These are phyloP conservation scores for Cytospora paraplurivora DNA, from an alignment of 2,329 filamentous ascomycete species.

Conservation along the genomic window DNA sequence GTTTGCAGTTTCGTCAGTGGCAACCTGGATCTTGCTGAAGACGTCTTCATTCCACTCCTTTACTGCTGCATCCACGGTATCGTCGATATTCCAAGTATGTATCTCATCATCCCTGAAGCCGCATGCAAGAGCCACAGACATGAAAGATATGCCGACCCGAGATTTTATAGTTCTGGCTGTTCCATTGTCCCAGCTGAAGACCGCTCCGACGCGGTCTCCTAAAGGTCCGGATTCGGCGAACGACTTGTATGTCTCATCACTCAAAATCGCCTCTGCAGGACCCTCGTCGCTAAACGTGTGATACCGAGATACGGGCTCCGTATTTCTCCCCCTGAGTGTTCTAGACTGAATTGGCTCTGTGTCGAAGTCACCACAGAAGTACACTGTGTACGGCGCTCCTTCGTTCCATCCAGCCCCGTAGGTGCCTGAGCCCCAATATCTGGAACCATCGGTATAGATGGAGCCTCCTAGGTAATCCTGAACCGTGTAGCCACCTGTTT, in stretches of 20 bases:
- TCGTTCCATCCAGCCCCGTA: conserved; percentile 50
- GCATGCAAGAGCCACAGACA: conserved; percentile 51
- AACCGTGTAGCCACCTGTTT: conserved; percentile 46
- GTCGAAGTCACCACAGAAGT: conserved; percentile 48
- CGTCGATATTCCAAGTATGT: conserved; percentile 43
- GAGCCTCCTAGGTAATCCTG: conserved; percentile 42
- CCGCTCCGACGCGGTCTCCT: conserved; percentile 51
- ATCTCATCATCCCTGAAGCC: conserved; percentile 50
- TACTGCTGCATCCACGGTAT: conserved; percentile 43
- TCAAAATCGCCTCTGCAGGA: conserved; percentile 20
- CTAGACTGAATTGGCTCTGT: conserved; percentile 37
- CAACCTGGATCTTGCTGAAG: conserved; percentile 46
- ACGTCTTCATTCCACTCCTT: conserved; percentile 50
- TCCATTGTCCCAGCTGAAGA: conserved; percentile 49
- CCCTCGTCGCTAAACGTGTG: conserved; percentile 23
- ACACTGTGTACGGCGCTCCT: conserved; percentile 46
- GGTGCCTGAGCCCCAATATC: conserved; percentile 49
- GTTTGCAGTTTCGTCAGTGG: conserved; percentile 42
- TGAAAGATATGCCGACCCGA: conserved; percentile 53
- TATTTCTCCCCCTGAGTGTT: conserved; percentile 48
- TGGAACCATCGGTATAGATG: conserved; percentile 35
- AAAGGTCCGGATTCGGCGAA: conserved; percentile 36
- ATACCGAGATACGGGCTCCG: conserved; percentile 43
- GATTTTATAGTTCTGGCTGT: conserved; percentile 47
- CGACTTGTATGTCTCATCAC: conserved; percentile 1